Percentiles rank a stretch among this genome's conserved stretches.
Evolutionary conservation across 768 basidiomycete genomes (phyloP).

Genomic region (Galerina sulciceps): DNA sequence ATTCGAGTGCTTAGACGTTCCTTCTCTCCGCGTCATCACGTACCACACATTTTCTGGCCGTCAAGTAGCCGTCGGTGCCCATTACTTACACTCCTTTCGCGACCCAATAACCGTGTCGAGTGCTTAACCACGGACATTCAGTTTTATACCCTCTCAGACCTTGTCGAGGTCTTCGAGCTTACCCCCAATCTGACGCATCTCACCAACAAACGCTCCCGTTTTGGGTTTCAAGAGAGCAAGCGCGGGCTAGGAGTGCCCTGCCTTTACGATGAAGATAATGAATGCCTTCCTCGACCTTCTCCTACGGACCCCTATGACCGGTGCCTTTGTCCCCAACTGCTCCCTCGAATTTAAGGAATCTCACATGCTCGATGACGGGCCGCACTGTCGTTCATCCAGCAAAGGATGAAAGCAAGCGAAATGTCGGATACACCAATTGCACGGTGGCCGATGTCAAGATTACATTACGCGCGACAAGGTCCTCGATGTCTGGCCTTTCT

Average conservation of each 20-base stretch:
- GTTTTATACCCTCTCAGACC: conserved; percentile 12
- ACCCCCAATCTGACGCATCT: conserved; percentile 6
- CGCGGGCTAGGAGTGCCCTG: background rate
- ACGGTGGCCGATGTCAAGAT: background rate
- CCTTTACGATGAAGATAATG: background rate
- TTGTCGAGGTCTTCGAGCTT: conserved; percentile 10
- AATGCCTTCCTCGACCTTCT: conserved; percentile 12
- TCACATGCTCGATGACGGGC: background rate
- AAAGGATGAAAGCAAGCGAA: background rate
- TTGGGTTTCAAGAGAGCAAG: conserved; percentile 12
- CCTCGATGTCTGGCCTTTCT: background rate
- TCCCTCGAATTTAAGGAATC: conserved; percentile 6
- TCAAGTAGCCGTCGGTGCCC: conserved; percentile 4
- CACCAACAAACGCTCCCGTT: conserved; percentile 1
- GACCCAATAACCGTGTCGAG: conserved; percentile 4
- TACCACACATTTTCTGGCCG: conserved; percentile 12
- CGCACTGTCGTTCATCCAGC: background rate
- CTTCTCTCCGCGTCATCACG: conserved; percentile 10
- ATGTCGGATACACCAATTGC: background rate
- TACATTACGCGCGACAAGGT: background rate
- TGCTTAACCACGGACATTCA: conserved; percentile 11
- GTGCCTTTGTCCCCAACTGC: conserved; percentile 5
- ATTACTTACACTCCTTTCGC: conserved; percentile 11
- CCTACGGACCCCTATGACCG: background rate
- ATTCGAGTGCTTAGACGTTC: conserved; percentile 10